Evolutionary conservation across 2,329 filamentous ascomycete species (phyloP).

Genomic region (Botryosphaeria dothidea): DNA sequence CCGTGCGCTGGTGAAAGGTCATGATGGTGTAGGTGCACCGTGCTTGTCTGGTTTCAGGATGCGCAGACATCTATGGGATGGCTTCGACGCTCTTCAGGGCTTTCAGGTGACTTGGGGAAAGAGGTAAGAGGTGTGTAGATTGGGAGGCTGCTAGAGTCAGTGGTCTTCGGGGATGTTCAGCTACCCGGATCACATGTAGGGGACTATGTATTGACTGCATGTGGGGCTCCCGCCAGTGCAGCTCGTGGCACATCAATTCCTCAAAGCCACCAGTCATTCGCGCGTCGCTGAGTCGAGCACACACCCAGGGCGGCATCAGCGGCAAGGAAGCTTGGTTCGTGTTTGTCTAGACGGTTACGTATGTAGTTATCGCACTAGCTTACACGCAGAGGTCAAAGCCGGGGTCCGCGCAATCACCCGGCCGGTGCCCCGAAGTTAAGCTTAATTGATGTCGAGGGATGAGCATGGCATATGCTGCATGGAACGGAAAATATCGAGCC

Average conservation of each 20-base stretch:
- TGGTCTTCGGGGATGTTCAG: background rate
- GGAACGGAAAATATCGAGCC: background rate
- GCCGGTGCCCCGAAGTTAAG: background rate
- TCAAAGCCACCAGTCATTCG: background rate
- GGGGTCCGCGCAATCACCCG: constrained; percentile 1
- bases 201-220: background rate
- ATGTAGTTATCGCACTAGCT: background rate
- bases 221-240: background rate
- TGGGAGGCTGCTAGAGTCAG: background rate
- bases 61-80: background rate
- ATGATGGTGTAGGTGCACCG: background rate
- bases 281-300: background rate
- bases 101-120: background rate
- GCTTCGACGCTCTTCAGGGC: background rate
- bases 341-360: background rate
- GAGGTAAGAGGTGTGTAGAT: background rate
- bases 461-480: background rate
- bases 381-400: background rate
- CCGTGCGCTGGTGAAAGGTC: background rate
- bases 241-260: background rate
- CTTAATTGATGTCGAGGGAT: constrained; percentile 3
- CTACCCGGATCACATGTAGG: background rate
- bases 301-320: background rate
- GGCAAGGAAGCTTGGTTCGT: background rate
- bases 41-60: constrained; percentile 6